phyloP scores from a whole-genome alignment of 2,329 filamentous ascomycete genomes.

The Exophiala sideris region DNA sequence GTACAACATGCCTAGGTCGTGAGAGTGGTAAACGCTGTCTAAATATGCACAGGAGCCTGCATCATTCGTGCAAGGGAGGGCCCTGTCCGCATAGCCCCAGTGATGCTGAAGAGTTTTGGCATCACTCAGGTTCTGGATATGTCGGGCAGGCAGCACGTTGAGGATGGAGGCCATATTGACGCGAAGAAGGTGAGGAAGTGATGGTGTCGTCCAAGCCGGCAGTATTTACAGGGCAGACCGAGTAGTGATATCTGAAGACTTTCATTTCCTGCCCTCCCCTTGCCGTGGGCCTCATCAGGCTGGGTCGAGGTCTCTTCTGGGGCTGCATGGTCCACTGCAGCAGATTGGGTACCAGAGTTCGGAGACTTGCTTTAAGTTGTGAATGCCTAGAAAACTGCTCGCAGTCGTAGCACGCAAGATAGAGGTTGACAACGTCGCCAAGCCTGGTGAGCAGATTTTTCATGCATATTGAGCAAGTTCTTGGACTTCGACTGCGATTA shows the following conservation, averaged over 20 bases:
- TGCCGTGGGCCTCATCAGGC: background rate
- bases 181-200: background rate
- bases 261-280: too few species aligned
- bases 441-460: conserved; percentile 21
- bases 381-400: too few species aligned
- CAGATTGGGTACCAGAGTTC: too few species aligned
- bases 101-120: conserved; percentile 43
- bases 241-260: too few species aligned
- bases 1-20: conserved; percentile 55
- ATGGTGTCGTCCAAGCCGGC: too few species aligned
- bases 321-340: too few species aligned
- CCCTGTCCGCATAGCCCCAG: conserved; percentile 56
- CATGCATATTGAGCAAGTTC: conserved; percentile 20
- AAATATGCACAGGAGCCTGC: conserved; percentile 56
- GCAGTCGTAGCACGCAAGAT: too few species aligned
- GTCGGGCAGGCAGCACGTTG: conserved; percentile 21
- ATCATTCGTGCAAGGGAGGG: conserved; percentile 58
- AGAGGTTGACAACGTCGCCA: conserved; percentile 5
- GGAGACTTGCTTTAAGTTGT: too few species aligned
- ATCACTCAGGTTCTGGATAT: conserved; percentile 47
- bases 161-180: conserved; percentile 6
- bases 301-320: background rate
- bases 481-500: background rate
- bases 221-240: too few species aligned
- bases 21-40: conserved; percentile 53